Evolutionary conservation across 306 rosid genomes (phyloP).

Genomic region (Mimosa bimucronata): DNA sequence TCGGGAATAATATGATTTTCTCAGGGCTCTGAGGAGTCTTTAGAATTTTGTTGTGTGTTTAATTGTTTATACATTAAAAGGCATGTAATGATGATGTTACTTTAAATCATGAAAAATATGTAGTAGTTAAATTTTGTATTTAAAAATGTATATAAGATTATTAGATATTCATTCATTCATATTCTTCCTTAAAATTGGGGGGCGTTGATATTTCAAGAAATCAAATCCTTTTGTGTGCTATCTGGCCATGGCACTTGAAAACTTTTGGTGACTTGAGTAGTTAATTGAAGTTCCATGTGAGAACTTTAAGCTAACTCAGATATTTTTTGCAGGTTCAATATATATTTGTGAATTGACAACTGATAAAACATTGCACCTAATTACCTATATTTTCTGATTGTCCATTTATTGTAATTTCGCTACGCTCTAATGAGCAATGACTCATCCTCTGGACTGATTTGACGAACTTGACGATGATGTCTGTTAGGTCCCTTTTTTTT

Average conservation of each 20-base stretch:
- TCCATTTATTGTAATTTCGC: background rate
- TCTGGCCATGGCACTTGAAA: background rate
- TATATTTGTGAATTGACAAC: background rate
- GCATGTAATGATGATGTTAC: background rate
- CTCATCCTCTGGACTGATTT: background rate
- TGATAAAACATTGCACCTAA: background rate
- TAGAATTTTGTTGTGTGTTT: background rate
- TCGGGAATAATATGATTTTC: background rate
- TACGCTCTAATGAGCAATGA: background rate
- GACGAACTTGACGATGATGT: background rate
- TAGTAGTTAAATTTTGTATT: background rate
- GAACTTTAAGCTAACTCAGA: background rate
- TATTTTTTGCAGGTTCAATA: background rate
- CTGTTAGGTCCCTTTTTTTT: background rate
- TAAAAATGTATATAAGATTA: background rate
- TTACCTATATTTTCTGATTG: background rate
- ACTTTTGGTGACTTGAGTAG: too few species aligned
- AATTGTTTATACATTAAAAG: background rate
- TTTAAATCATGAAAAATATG: background rate
- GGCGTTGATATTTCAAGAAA: background rate
- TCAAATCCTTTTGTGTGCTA: background rate
- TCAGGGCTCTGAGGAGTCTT: background rate
- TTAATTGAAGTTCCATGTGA: too few species aligned
- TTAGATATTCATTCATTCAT: background rate
- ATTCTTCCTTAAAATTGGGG: background rate